A percentile compares a stretch with the other conserved stretches of the same genome.
These are phyloP conservation scores for Crithidia brevicula DNA, from an alignment of 208 protist genomes.

Conservation along the genomic window DNA sequence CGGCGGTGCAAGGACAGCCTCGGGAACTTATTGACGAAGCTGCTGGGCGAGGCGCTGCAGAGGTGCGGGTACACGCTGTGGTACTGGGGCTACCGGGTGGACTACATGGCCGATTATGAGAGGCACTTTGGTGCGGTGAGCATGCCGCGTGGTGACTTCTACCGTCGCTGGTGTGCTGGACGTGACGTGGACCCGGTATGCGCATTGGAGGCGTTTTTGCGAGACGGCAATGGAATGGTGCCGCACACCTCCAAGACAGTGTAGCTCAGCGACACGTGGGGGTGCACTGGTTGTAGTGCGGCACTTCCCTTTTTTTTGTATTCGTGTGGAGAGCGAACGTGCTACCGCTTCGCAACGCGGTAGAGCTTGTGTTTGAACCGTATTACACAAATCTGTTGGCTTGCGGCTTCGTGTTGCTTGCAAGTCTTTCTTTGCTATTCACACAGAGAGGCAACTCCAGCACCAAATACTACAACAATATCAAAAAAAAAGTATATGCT, in stretches of 20 bases:
- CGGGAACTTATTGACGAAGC: slow-evolving; percentile 66
- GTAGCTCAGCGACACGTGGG: not conserved
- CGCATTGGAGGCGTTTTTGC: slow-evolving; percentile 47
- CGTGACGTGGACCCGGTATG: slow-evolving; percentile 40
- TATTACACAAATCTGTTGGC: too few relatives aligned
- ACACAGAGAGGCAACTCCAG: too few relatives aligned
- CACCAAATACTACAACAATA: too few relatives aligned
- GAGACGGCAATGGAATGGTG: slow-evolving; percentile 47
- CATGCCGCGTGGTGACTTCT: slow-evolving; percentile 46
- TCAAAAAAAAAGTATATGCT: too few relatives aligned
- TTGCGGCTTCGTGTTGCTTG: too few relatives aligned
- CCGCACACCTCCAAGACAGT: slow-evolving; percentile 24
- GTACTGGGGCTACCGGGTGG: slow-evolving; percentile 75
- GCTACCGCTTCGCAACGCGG: too few relatives aligned
- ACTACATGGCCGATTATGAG: slow-evolving; percentile 74
- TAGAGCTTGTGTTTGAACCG: too few relatives aligned
- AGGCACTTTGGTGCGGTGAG: slow-evolving; percentile 48
- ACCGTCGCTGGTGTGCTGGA: slow-evolving; percentile 43
- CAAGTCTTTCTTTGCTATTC: too few relatives aligned
- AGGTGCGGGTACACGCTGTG: slow-evolving; percentile 76
- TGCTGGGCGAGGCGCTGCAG: slow-evolving; percentile 76
- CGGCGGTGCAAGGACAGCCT: slow-evolving; percentile 29
- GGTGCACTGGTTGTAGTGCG: too few relatives aligned
- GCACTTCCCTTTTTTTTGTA: too few relatives aligned
- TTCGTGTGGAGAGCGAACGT: too few relatives aligned